Base-by-base conservation (phyloP, 306 rosid species). In the Medicago arabica region DNA sequence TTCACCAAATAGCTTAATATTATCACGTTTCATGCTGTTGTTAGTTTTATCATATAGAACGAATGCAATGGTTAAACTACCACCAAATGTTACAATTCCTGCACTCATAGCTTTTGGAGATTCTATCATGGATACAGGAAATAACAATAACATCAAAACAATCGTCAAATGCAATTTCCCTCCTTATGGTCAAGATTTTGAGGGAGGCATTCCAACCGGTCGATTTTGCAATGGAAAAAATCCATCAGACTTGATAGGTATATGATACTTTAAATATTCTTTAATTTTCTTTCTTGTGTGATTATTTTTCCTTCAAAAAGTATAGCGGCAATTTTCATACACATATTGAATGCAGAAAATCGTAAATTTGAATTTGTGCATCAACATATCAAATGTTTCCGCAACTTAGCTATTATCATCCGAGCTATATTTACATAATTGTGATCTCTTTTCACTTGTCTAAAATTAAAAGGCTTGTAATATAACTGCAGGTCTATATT, bases 71-170 rank as follows among this genome's bases (percentile, higher is more conserved):
- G 7, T 84, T 66, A 66, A 67, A 53, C 36, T 85, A 8, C 84
- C 86, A n/a, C 80, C 84, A 40, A 82, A 82, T 79, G 50, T 74
- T 58, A 14, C 82, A 8, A 6, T 89, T 54, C 97, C 98, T 0
- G 98, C 96, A 0, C 58, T 91, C 5, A 72, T 91, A 3, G 88
- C 69, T 6, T 91, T 91, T 6, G 98, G 98, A 34, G 98, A 93
- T 25, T 93, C 98, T 0, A 91, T 93, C 31, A 69, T 93, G 59
- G 98, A 93, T 70, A 87, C 98, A 0, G 98, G 98, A 54, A 93
- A 85, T 71, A 93, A 93, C 87, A 28, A 87, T 66, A 4, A 60
- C 19, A 36, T 85, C 7, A 43, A 74, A 43, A 81, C 88, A 9
- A 19, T 77, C 0, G 83, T 75, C 0, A 85, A 85, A 70, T 59